These are phyloP conservation scores for Ceratobasidium sp. DNA, from an alignment of 1,284 basidiomycete species.

Conservation along the genomic window DNA sequence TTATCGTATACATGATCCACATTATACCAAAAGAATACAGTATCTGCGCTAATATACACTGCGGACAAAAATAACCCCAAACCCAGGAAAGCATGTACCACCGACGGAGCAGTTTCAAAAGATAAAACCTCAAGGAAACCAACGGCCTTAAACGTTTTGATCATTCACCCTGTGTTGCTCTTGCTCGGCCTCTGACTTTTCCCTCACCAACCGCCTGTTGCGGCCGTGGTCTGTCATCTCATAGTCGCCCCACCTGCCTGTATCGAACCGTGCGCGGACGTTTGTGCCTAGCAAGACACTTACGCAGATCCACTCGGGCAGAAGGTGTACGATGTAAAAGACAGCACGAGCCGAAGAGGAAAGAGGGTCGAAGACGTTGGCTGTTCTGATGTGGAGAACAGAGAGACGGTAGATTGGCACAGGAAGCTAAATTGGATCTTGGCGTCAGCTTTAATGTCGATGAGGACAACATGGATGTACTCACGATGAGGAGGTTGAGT, in stretches of 20 bases:
- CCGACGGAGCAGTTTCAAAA: too few species aligned
- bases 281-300: conserved; percentile 26
- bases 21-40: too few species aligned
- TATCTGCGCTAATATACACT: too few species aligned
- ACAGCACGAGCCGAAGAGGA: conserved; percentile 12
- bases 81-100: too few species aligned
- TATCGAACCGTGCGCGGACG: conserved; percentile 18
- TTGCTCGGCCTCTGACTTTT: neutral
- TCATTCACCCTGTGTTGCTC: neutral
- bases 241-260: conserved; percentile 29
- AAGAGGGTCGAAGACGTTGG: conserved; percentile 5
- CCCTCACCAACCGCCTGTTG: conserved; percentile 2
- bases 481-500: conserved; percentile 2
- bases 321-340: conserved; percentile 23
- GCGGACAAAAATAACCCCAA: too few species aligned
- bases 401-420: conserved; percentile 35
- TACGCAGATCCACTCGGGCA: conserved; percentile 26
- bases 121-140: too few species aligned
- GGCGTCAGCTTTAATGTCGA: neutral
- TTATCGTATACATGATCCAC: too few species aligned
- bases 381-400: conserved; percentile 25
- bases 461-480: neutral
- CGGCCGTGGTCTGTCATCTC: conserved; percentile 6
- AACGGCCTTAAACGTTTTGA: neutral
- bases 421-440: neutral